Evolutionary conservation across 2,329 filamentous ascomycete genomes (phyloP), one percentile per base, ranked within the genome.

Genomic region (Cylindrodendrum hubeiense): DNA sequence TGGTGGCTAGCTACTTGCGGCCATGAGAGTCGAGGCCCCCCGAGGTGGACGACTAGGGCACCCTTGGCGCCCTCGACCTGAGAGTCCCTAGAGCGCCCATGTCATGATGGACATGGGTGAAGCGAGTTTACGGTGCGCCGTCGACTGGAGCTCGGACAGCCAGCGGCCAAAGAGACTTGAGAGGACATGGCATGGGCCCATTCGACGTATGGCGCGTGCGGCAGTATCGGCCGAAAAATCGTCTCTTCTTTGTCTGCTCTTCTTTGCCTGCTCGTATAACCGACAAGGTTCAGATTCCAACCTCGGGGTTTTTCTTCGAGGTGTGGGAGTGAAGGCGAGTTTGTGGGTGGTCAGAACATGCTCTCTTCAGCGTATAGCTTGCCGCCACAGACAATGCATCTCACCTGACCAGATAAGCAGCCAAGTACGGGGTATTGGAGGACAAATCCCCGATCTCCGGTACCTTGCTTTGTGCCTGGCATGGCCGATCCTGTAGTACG

Each of bases 151-250:
- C 19, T 24, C 24, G 37, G 37, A 17, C 37, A 39, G 15, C 7
- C 37, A 17, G 37, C 17, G 28, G 28, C 28, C 28, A 39, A 3
- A 39, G 33, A 12, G 9, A 34, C 4, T 13, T 3, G 9, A 54
- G 54, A 54, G 22, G 59, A 44, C 64, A 34, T 57, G 66, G 56
- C 24, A 58, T 71, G 65, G 68, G 68, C 8, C 28, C 9, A 12
- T 30, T 30, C 28, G 12, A 30, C 9, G 28, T 10, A 30, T 44
- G 67, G 67, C 43, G 37, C 51, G 17, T 65, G 44, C 44, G 53
- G 53, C 19, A 24, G 49, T 30, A 41, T 71, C 60, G 44, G 28
- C 57, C 57, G 44, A 67, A 65, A 41, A 33, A 9, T 30, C 22
- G 24, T 34, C 58, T 55, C 28, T 30, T 30, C 28, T 12, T 56